Conservation (phyloP, 108 stramenopile genomes). For the Pseudonitzschia delicatissima region DNA sequence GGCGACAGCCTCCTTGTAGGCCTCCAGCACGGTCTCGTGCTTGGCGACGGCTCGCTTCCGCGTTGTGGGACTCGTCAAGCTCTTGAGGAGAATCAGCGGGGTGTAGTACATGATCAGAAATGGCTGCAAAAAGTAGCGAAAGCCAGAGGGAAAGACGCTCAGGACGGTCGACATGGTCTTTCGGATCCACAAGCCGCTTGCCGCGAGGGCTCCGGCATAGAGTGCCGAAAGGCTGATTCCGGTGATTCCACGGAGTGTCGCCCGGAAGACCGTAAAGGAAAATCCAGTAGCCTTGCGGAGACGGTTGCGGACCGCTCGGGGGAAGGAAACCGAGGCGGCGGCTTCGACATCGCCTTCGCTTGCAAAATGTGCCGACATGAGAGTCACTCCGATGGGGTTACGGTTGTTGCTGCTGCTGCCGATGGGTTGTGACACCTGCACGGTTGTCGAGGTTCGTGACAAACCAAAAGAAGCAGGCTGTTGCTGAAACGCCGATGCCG, state of each 20-base stretch:
- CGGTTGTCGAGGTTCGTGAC: background rate
- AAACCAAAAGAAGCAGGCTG: background rate
- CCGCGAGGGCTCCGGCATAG: slow-evolving; percentile 28
- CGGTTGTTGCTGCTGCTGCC: background rate
- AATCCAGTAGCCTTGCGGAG: slow-evolving; percentile 61
- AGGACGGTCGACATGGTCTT: slow-evolving; percentile 23
- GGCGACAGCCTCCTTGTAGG: slow-evolving; percentile 55
- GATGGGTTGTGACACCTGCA: background rate
- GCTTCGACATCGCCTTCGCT: background rate
- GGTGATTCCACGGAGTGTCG: slow-evolving; percentile 48
- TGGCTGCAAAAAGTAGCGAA: slow-evolving; percentile 73
- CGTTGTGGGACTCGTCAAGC: slow-evolving; percentile 22
- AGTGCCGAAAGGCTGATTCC: slow-evolving; percentile 56
- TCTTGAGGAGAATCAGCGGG: slow-evolving; percentile 44
- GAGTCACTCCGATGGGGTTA: background rate
- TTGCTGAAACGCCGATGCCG: slow-evolving; percentile 3
- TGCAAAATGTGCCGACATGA: slow-evolving; percentile 2
- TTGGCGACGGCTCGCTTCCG: slow-evolving; percentile 23
- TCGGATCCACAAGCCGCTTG: slow-evolving; percentile 33
- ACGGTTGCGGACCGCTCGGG: slow-evolving; percentile 11
- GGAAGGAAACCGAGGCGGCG: background rate
- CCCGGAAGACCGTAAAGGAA: slow-evolving; percentile 60
- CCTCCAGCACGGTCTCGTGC: slow-evolving; percentile 50
- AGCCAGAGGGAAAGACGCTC: slow-evolving; percentile 29
- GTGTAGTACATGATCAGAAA: slow-evolving; percentile 65